These are phyloP conservation scores for Porcisia hertigi DNA, from an alignment of 208 protist species.

Conservation along the genomic window DNA sequence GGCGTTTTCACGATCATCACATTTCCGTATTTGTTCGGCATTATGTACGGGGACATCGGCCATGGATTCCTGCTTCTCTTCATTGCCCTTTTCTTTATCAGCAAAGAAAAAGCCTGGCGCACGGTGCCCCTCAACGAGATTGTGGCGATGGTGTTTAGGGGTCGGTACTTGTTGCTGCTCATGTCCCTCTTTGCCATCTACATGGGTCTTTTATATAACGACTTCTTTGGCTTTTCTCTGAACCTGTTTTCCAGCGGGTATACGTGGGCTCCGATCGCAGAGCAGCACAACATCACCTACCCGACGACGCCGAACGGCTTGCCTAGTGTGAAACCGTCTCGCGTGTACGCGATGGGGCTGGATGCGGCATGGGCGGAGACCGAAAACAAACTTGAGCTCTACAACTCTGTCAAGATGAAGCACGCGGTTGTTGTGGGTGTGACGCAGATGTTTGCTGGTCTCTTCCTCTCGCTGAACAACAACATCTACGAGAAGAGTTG, in stretches of 20 bases:
- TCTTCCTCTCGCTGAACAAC: constrained; percentile 93
- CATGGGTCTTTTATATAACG: constrained; percentile 98
- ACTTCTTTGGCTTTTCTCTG: constrained; percentile 90
- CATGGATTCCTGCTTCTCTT: constrained; percentile 96
- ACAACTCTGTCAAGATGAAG: constrained; percentile 99
- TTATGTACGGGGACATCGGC: constrained; percentile 99
- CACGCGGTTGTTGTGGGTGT: constrained; percentile 97
- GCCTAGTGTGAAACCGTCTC: constrained; percentile 49
- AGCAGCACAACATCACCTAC: constrained; percentile 35
- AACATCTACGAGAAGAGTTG: constrained; percentile 88
- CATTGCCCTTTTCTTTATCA: constrained; percentile 76
- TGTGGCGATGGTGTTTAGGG: constrained; percentile 71
- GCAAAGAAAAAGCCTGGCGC: constrained; percentile 80
- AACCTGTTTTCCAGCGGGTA: constrained; percentile 88
- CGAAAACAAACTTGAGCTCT: constrained; percentile 96
- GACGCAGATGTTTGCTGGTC: constrained; percentile 96
- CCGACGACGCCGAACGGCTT: constrained; percentile 37
- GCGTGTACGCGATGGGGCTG: constrained; percentile 74
- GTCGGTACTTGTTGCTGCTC: constrained; percentile 97
- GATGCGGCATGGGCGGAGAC: constrained; percentile 91
- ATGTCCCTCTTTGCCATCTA: constrained; percentile 97
- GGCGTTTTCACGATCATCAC: constrained; percentile 97
- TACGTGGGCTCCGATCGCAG: constrained; percentile 43
- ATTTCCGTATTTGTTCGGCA: constrained; percentile 99
- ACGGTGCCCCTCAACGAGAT: constrained; percentile 87